These are phyloP conservation scores for Macadamia tetraphylla DNA, from an alignment of 164 flowering plant genomes.

Conservation along the genomic window DNA sequence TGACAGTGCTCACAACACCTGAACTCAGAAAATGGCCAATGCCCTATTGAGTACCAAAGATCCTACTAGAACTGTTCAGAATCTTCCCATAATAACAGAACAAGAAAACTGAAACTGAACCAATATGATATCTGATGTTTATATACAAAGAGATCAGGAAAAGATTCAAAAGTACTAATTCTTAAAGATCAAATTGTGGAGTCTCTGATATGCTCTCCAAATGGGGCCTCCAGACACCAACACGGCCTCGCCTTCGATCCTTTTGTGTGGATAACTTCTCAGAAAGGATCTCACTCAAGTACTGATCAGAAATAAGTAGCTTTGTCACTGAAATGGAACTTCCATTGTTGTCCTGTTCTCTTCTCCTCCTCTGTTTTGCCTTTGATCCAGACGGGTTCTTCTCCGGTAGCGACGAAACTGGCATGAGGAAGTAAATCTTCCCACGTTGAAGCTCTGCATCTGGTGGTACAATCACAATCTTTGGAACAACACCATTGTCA, in stretches of 20 bases:
- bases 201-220: slow-evolving; percentile 81
- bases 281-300: slow-evolving; percentile 70
- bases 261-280: slow-evolving; percentile 61
- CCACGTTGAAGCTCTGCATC: slow-evolving; percentile 85
- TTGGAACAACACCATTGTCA: slow-evolving; percentile 37
- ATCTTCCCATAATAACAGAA: background rate
- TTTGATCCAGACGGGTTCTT: slow-evolving; percentile 24
- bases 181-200: slow-evolving; percentile 22
- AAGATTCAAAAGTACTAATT: background rate
- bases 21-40: slow-evolving; percentile 3
- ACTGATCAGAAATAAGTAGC: slow-evolving; percentile 54
- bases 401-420: slow-evolving; percentile 28
- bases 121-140: slow-evolving; percentile 1
- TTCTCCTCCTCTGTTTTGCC: slow-evolving; percentile 27
- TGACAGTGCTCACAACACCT: background rate
- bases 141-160: slow-evolving; percentile 5
- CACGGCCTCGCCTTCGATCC: slow-evolving; percentile 74
- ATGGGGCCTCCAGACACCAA: slow-evolving; percentile 84
- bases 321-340: slow-evolving; percentile 15
- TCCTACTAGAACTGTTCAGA: slow-evolving; percentile 6
- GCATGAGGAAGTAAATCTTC: slow-evolving; percentile 91
- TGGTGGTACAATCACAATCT: slow-evolving; percentile 64
- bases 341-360: slow-evolving; percentile 4
- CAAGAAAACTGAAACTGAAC: background rate
- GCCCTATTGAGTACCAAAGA: background rate